Evolutionary conservation across 1,284 basidiomycete genomes (phyloP), one percentile per base, ranked within the genome.

Genomic region (Malassezia nana): DNA sequence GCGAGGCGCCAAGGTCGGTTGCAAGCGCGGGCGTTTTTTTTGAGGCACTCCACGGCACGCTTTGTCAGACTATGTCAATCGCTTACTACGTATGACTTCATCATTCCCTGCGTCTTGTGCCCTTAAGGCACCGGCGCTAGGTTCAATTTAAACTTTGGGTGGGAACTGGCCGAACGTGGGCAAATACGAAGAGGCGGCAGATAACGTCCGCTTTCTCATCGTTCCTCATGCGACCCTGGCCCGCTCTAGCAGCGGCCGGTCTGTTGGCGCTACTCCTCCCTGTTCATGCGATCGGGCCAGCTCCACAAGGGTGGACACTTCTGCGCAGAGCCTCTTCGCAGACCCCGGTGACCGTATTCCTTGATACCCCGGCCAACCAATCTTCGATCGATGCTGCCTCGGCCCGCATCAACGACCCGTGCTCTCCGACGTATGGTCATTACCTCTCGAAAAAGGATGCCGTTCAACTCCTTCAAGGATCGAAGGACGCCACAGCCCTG

Each of bases 351-450:
- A 26, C 40, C 7, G 40, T 42, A 8, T 29, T 25, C 16, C 24
- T 42, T 6, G 24, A 2, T 26, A 28, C 26, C 9, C 40, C 24
- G 4, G 40, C 40, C 4, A 26, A 25, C n/a, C 40, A 42, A 24
- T 26, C 22, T 15, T 6, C 12, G 6, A 42, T 42, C 20, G 24
- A 25, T 42, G 40, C 40, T n/a, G 16, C 35, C 18, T 38, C 35
- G 16, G 18, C 16, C 10, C 26, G 16, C 6, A 31, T 51, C 2
- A 44, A 42, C 26, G 41, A 30, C 12, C 50, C 50, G 4, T 51
- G 50, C 50, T 44, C 31, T 10, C 18, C 26, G 9, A 31, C 26
- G 5, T 51, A 51, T 15, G 50, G 31, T 6, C 25, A 45, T 7
- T 51, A 44, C 28, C 42, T 44, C 31, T 22, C n/a, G 13, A n/a